Conservation (phyloP, 768 basidiomycete genomes). For the Melanogaster broomeanus region DNA sequence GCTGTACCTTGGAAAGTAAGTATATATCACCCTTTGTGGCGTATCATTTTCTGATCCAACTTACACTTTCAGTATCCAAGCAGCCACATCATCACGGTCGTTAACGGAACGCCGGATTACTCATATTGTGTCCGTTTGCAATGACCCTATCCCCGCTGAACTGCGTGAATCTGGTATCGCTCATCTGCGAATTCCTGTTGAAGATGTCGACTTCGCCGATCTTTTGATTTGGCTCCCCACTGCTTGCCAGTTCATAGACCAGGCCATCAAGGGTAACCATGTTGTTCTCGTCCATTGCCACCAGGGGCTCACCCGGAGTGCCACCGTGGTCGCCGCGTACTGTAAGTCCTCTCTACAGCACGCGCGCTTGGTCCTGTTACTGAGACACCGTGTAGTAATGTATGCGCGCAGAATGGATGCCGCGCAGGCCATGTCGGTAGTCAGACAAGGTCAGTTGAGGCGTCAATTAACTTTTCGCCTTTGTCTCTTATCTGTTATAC, state of each 20-base stretch:
- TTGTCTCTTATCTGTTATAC: slow-evolving; percentile 1
- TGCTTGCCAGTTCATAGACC: slow-evolving; percentile 67
- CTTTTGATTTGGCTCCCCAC: slow-evolving; percentile 65
- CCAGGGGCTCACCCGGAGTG: slow-evolving; percentile 66
- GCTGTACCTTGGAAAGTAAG: slow-evolving; percentile 77
- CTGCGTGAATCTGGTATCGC: slow-evolving; percentile 65
- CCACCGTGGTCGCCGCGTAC: slow-evolving; percentile 75
- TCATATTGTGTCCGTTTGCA: slow-evolving; percentile 78
- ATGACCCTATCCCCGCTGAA: slow-evolving; percentile 71
- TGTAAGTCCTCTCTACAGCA: slow-evolving; percentile 42
- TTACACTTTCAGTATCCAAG: slow-evolving; percentile 52
- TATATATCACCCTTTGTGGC: slow-evolving; percentile 27
- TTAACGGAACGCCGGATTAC: slow-evolving; percentile 75
- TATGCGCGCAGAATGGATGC: slow-evolving; percentile 55
- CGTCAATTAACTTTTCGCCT: slow-evolving; percentile 3
- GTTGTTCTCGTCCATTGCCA: slow-evolving; percentile 67
- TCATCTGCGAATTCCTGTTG: slow-evolving; percentile 71
- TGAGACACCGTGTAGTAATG: slow-evolving; percentile 55
- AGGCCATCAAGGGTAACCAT: slow-evolving; percentile 57
- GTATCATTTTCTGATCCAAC: slow-evolving; percentile 47
- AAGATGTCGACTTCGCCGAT: slow-evolving; percentile 71
- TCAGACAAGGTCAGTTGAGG: slow-evolving; percentile 54
- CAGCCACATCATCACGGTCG: slow-evolving; percentile 70
- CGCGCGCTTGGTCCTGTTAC: slow-evolving; percentile 4
- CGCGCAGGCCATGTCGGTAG: slow-evolving; percentile 58